Evolutionary conservation across 2,329 filamentous ascomycete species (phyloP).

Genomic region (Alternaria sp.): DNA sequence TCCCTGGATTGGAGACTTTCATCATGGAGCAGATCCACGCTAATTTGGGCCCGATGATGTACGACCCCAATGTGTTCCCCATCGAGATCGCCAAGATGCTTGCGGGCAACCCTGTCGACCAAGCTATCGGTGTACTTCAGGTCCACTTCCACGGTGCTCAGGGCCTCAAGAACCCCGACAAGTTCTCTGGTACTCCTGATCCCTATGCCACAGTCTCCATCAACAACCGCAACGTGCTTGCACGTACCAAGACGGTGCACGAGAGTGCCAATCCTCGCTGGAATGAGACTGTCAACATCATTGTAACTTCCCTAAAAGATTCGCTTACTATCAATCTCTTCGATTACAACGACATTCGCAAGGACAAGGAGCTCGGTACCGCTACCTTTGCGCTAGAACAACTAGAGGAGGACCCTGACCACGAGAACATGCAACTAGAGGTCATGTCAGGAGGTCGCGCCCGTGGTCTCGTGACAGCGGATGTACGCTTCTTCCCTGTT

Average conservation of each 20-base stretch:
- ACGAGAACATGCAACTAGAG: constrained; percentile 86
- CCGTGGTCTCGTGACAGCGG: constrained; percentile 78
- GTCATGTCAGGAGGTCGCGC: constrained; percentile 83
- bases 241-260: constrained; percentile 84
- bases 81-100: constrained; percentile 99
- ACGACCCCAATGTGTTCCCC: constrained; percentile 94
- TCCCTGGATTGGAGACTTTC: constrained; percentile 90
- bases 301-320: constrained; percentile 90
- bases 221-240: constrained; percentile 81
- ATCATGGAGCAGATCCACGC: constrained; percentile 96
- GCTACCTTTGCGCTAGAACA: constrained; percentile 86
- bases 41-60: constrained; percentile 96
- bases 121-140: constrained; percentile 92
- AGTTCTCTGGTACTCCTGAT: constrained; percentile 89
- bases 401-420: constrained; percentile 75
- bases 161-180: constrained; percentile 93
- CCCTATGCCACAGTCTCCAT: constrained; percentile 87
- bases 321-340: constrained; percentile 82
- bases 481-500: constrained; percentile 95
- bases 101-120: constrained; percentile 89
- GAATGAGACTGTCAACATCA: constrained; percentile 97
- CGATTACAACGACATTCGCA: constrained; percentile 94
- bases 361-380: constrained; percentile 91
- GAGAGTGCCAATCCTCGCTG: constrained; percentile 88
- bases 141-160: constrained; percentile 90